Evolutionary conservation across 345 rosid species (phyloP), one percentile per base, ranked within the genome.

Genomic region (Mangifera indica): DNA sequence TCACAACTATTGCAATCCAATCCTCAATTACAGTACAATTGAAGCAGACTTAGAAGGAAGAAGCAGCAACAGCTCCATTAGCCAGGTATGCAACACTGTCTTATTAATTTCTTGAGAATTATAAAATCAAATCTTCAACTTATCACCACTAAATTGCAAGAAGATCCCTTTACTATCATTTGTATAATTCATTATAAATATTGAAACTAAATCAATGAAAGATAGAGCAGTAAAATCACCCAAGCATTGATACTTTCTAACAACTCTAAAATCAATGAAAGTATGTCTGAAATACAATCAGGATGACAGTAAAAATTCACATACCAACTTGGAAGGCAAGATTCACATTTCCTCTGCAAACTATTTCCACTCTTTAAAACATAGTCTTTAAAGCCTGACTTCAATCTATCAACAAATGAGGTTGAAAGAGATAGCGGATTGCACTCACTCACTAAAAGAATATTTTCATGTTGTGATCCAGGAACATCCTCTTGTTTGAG

Each of bases 371-470:
- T 91, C 81, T 72, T 92, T 75, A 87, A 52, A 71, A 92, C 85
- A 72, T 89, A 89, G 82, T 86, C 93, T 81, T 87, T 86, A 64
- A 91, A 82, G 81, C 99, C 98, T 62, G 85, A 88, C 76, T 82
- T 85, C 75, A 95, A 67, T 48, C 88, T 82, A 77, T 89, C 93
- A 81, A 88, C 34, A 75, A 72, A 84, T 69, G 94, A 82, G 74
- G 84, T 73, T 64, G 83, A 72, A 77, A 84, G 77, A 42, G 78
- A 77, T 70, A 74, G 76, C 34, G 77, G 70, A 76, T 73, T 80
- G 63, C 78, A 81, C 74, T 79, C 79, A 60, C 76, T 85, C 78
- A 89, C 82, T 51, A 82, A 78, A 79, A 92, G 87, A 69, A 86
- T 72, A 79, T 75, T 77, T 65, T 79, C 79, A 79, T 59, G 60